phyloP scores from a whole-genome alignment of 2,329 filamentous ascomycete genomes.

The Pestalotiopsis sp. region DNA sequence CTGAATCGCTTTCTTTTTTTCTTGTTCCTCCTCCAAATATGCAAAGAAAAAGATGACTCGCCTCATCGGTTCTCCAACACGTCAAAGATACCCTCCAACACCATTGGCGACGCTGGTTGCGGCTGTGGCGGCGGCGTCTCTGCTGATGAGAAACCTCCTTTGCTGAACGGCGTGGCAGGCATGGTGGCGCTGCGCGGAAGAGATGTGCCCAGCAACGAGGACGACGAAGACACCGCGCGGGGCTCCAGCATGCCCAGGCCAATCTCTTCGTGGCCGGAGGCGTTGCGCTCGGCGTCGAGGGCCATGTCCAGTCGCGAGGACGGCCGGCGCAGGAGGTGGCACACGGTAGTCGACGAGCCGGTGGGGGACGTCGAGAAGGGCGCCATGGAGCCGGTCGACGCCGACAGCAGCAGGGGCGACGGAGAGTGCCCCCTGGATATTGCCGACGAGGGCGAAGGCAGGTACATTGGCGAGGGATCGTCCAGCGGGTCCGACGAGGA shows the following conservation, averaged over 20 bases:
- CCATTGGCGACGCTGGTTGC: not conserved
- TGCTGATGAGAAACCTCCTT: not conserved
- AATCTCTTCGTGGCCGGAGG: constrained; percentile 13
- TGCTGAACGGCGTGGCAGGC: not conserved
- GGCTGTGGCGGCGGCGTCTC: not conserved
- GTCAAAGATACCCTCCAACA: constrained; percentile 14
- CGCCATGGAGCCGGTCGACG: not conserved
- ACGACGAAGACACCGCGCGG: not conserved
- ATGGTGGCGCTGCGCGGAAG: not conserved
- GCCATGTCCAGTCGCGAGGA: constrained; percentile 14
- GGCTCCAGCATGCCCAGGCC: constrained; percentile 13
- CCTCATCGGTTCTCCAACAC: constrained; percentile 12
- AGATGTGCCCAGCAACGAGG: not conserved
- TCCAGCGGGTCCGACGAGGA: not conserved
- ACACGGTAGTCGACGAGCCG: not conserved
- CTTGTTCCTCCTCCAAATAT: not conserved
- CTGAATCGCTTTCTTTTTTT: not conserved
- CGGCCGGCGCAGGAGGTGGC: not conserved
- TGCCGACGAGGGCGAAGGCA: constrained; percentile 7
- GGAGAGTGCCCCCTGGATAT: not conserved
- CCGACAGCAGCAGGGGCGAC: constrained; percentile 8
- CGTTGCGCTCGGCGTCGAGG: constrained; percentile 12
- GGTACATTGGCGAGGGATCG: not conserved
- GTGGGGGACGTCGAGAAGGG: not conserved
- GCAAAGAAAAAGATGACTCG: not conserved